Base-by-base conservation (phyloP, 148 eudicot genomes). In the Silene conica region DNA sequence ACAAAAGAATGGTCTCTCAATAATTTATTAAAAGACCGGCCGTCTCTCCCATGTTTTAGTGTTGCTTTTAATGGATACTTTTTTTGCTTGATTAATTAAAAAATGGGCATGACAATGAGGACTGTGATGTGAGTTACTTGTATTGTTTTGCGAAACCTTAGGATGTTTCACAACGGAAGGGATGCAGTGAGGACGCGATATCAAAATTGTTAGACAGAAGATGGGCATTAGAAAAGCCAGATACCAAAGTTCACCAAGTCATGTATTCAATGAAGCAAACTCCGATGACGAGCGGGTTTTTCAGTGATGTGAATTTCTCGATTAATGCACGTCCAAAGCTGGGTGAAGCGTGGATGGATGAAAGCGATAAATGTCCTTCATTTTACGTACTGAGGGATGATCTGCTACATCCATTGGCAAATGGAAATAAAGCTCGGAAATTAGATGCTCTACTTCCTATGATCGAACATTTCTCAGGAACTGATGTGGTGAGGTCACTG, bases 401-500 rank as follows among this genome's bases (percentile, higher is more conserved):
- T 80, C 81, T 92, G 77, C 70, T 95, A 73, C 99, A 95, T 78
- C 99, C 97, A 6, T 79, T 95, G 79, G 91, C 84, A 45, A 95
- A 95, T 75, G 99, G 99, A 69, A 95, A 95, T 68, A 95, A 95
- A 85, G 89, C 96, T 22, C 85, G 99, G 77, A 95, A 95, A 82
- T 71, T 95, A 67, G 99, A 95, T 82, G 97, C 88, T 31, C 76
- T 95, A 75, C 83, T 95, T 80, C 96, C 99, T 59, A 76, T 95
- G 1, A 76, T 95, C 63, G 88, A 95, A 82, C 92, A 90, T 82
- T 80, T 79, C 79, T 83, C 84, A n/a, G 93, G 80, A 18, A 92
- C 96, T 80, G 97, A 92, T 75, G 89, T 92, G 88, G 99, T 95
- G 69, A 86, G 91, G 89, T 74, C 50, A 43, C 64, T 28, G 22